Conservation (phyloP, 768 basidiomycete species). For the Fomitopsis serialis region DNA sequence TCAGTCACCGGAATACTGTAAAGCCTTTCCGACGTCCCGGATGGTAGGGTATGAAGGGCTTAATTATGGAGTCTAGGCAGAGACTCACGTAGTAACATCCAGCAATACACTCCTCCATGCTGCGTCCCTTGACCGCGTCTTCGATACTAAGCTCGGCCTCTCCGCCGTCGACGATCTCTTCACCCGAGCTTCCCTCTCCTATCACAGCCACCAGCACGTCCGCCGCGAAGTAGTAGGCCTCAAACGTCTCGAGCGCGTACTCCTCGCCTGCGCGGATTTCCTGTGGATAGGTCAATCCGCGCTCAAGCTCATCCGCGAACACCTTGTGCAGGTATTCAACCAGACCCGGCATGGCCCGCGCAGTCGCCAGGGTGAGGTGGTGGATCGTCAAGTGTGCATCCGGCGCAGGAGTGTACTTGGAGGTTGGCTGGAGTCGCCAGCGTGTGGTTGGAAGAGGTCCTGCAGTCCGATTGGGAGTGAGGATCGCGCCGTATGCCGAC, state of each 20-base stretch:
- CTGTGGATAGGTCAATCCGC: slow-evolving; percentile 83
- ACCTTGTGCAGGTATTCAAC: slow-evolving; percentile 52
- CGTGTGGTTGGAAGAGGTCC: slow-evolving; percentile 40
- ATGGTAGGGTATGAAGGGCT: no score
- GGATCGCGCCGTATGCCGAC: slow-evolving; percentile 73
- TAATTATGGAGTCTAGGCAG: slow-evolving; percentile 5
- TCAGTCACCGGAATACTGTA: no score
- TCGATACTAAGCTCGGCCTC: slow-evolving; percentile 29
- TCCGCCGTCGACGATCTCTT: background rate
- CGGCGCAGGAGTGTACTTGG: slow-evolving; percentile 3
- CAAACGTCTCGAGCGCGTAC: slow-evolving; percentile 49
- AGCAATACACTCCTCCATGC: slow-evolving; percentile 67
- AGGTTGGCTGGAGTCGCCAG: slow-evolving; percentile 32
- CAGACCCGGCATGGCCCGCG: slow-evolving; percentile 39
- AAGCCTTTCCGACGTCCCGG: no score
- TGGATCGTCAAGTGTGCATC: slow-evolving; percentile 22
- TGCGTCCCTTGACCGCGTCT: slow-evolving; percentile 39
- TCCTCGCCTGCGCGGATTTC: slow-evolving; percentile 46
- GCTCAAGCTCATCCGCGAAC: slow-evolving; percentile 72
- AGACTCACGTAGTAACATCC: slow-evolving; percentile 73
- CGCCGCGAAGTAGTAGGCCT: slow-evolving; percentile 70
- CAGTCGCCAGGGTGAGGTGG: slow-evolving; percentile 29
- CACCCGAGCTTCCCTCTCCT: background rate
- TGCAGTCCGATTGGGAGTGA: slow-evolving; percentile 21
- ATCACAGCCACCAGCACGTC: slow-evolving; percentile 70